Percentiles rank a stretch among this genome's conserved stretches.
phyloP scores from a whole-genome alignment of 2,329 filamentous ascomycete species.

The Trichoderma oligosporum region DNA sequence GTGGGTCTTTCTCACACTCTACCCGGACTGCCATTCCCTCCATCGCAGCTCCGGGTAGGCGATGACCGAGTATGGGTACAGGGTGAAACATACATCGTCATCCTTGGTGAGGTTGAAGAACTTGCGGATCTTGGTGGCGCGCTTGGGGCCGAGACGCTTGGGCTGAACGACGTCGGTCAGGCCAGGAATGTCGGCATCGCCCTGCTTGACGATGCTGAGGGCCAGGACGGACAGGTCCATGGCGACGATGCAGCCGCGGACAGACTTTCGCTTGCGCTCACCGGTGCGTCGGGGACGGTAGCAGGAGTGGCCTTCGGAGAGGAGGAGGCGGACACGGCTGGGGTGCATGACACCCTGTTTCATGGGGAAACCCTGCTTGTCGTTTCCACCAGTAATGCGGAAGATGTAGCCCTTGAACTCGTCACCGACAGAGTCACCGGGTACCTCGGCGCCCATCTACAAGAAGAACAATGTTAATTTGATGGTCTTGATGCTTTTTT shows the following conservation, averaged over 20 bases:
- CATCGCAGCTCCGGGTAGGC: conserved; percentile 60
- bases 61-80: conserved; percentile 59
- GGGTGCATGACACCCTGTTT: conserved; percentile 99
- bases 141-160: conserved; percentile 99
- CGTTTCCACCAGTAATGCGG: conserved; percentile 99
- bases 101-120: conserved; percentile 99
- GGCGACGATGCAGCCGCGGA: conserved; percentile 97
- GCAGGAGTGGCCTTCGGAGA: conserved; percentile 96
- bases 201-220: conserved; percentile 96
- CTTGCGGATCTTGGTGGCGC: conserved; percentile 98
- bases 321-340: conserved; percentile 95
- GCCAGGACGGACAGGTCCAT: conserved; percentile 94
- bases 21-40: conserved; percentile 45
- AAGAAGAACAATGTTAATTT: conserved; percentile 21
- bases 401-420: conserved; percentile 99
- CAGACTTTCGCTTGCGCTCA: conserved; percentile 99
- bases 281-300: conserved; percentile 96
- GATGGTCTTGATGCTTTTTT: not conserved
- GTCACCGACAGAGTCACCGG: conserved; percentile 91
- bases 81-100: conserved; percentile 88
- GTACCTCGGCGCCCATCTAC: conserved; percentile 85
- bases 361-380: conserved; percentile 99
- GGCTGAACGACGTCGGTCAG: conserved; percentile 97
- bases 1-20: conserved; percentile 54
- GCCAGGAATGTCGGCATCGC: conserved; percentile 88